phyloP scores from a whole-genome alignment of 2,329 filamentous ascomycete species.

The Chaetomiaceae sp. region DNA sequence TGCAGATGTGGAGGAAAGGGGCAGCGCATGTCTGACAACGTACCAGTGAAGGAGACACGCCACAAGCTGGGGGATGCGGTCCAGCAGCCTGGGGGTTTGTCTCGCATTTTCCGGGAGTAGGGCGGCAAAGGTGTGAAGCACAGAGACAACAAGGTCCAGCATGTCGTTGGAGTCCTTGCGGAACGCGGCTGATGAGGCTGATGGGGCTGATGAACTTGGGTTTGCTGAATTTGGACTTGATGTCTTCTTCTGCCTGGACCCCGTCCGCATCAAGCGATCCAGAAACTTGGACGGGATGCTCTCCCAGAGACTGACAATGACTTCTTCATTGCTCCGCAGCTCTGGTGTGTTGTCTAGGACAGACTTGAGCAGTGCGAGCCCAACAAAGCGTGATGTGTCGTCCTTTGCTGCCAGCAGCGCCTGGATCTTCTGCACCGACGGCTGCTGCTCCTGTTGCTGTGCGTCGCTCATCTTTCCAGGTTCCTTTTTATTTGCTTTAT shows the following conservation, averaged over 20 bases:
- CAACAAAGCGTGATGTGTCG: slow-evolving; percentile 65
- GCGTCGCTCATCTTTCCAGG: slow-evolving; percentile 19
- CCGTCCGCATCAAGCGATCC: slow-evolving; percentile 56
- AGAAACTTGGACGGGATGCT: slow-evolving; percentile 59
- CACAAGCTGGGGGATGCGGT: slow-evolving; percentile 50
- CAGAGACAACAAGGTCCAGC: slow-evolving; percentile 57
- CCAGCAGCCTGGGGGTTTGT: slow-evolving; percentile 43
- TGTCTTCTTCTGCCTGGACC: slow-evolving; percentile 32
- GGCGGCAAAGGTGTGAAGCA: slow-evolving; percentile 57
- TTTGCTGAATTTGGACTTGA: slow-evolving; percentile 22
- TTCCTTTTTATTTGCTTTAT: too few species aligned
- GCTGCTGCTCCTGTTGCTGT: too few species aligned
- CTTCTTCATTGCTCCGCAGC: slow-evolving; percentile 44
- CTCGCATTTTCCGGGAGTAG: slow-evolving; percentile 48
- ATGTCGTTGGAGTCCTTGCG: slow-evolving; percentile 51
- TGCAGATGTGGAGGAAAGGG: background rate
- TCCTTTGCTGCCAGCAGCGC: slow-evolving; percentile 54
- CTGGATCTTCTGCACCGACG: slow-evolving; percentile 46
- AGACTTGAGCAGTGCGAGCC: slow-evolving; percentile 61
- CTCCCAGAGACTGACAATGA: slow-evolving; percentile 51
- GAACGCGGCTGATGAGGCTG: too few species aligned
- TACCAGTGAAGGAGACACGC: slow-evolving; percentile 52
- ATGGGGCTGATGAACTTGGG: too few species aligned
- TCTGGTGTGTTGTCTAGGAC: slow-evolving; percentile 55
- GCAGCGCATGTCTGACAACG: slow-evolving; percentile 11